Percentiles rank a stretch among this genome's conserved stretches.
Conservation (phyloP, 1,139 yeast species). For the Wickerhamomyces sp. region DNA sequence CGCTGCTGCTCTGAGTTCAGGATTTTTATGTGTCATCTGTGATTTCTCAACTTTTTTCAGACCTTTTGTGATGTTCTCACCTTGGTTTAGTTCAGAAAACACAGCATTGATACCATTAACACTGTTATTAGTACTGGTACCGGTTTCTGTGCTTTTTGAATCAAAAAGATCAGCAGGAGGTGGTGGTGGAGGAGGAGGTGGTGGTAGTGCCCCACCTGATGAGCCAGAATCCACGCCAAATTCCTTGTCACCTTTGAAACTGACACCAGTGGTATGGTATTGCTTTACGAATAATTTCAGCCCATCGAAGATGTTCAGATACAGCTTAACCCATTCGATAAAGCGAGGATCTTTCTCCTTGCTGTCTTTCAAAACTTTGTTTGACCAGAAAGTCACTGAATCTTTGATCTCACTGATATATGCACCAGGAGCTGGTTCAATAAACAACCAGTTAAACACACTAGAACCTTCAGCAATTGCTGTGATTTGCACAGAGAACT, state of each 20-base stretch:
- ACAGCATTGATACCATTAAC: conserved; percentile 78
- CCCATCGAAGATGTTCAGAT: conserved; percentile 58
- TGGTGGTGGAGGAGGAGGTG: conserved; percentile 71
- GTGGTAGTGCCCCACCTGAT: conserved; percentile 28
- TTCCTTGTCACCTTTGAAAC: conserved; percentile 63
- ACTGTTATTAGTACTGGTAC: conserved; percentile 26
- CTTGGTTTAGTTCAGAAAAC: conserved; percentile 85
- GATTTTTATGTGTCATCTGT: conserved; percentile 93
- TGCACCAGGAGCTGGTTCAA: conserved; percentile 55
- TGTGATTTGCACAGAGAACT: conserved; percentile 65
- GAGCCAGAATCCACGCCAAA: conserved; percentile 37
- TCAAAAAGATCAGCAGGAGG: conserved; percentile 70
- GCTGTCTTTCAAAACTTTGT: conserved; percentile 79
- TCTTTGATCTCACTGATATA: conserved; percentile 82
- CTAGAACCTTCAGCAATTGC: conserved; percentile 88
- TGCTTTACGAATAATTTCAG: conserved; percentile 72
- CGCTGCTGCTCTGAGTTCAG: conserved; percentile 59
- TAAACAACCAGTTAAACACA: conserved; percentile 85
- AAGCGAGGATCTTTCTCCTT: conserved; percentile 65
- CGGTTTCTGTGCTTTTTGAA: conserved; percentile 28
- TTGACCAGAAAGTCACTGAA: conserved; percentile 90
- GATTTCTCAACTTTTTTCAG: conserved; percentile 90
- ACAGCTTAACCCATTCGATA: conserved; percentile 76
- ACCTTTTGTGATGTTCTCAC: conserved; percentile 77
- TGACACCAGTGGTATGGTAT: conserved; percentile 74